phyloP scores from a whole-genome alignment of 495 filamentous ascomycete genomes.

The Aspergillus sclerotiicarbonarius region DNA sequence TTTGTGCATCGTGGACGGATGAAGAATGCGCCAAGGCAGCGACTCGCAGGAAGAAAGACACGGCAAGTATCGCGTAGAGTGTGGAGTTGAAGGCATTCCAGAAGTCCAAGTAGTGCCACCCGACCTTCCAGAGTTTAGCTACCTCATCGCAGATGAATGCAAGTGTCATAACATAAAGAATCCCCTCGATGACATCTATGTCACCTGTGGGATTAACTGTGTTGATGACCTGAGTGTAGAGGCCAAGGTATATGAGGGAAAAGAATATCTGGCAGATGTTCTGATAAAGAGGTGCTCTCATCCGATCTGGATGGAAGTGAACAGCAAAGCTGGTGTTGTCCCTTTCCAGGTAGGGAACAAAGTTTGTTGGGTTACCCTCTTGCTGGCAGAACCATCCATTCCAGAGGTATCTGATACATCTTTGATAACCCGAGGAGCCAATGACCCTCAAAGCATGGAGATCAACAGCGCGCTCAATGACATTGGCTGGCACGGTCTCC shows the following conservation, averaged over 20 bases:
- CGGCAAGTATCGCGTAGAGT: conserved; percentile 72
- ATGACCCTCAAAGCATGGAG: conserved; percentile 86
- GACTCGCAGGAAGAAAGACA: conserved; percentile 74
- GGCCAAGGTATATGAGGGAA: conserved; percentile 73
- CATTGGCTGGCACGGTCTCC: conserved; percentile 74
- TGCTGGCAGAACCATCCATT: conserved; percentile 95
- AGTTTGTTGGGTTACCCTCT: conserved; percentile 79
- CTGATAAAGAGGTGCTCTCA: conserved; percentile 89
- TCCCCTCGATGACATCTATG: conserved; percentile 76
- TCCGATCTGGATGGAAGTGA: conserved; percentile 90
- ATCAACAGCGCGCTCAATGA: conserved; percentile 88
- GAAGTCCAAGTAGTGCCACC: conserved; percentile 82
- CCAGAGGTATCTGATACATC: conserved; percentile 90
- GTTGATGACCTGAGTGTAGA: conserved; percentile 92
- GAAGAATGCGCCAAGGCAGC: conserved; percentile 67
- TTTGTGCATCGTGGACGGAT: conserved; percentile 45
- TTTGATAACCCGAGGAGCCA: conserved; percentile 90
- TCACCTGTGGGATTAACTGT: conserved; percentile 79
- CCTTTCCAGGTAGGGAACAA: conserved; percentile 77
- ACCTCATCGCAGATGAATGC: conserved; percentile 91
- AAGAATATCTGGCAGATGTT: conserved; percentile 84
- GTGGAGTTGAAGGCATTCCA: conserved; percentile 93
- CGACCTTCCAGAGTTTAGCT: conserved; percentile 88
- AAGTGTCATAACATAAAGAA: conserved; percentile 87
- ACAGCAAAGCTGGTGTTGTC: conserved; percentile 69